phyloP scores from a whole-genome alignment of 2,329 filamentous ascomycete genomes.

The Aquanectria penicillioides region DNA sequence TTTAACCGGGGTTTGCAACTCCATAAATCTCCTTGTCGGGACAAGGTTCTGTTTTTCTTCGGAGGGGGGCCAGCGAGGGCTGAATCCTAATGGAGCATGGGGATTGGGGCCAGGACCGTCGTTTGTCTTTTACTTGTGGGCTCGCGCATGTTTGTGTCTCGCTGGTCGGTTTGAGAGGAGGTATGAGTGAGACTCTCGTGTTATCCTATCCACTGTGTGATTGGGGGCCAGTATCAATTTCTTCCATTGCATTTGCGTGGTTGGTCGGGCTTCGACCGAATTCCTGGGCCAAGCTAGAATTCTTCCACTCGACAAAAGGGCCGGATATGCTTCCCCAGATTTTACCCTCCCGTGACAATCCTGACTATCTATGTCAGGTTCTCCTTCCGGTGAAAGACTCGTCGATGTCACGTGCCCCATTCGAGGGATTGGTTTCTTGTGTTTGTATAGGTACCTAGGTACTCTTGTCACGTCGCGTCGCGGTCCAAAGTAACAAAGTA shows the following conservation, averaged over 20 bases:
- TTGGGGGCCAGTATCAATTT: no score
- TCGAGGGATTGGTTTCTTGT: not conserved
- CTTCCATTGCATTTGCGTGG: not conserved
- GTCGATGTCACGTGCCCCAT: slow-evolving; percentile 13
- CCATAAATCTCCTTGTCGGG: slow-evolving; percentile 24
- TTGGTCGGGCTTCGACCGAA: not conserved
- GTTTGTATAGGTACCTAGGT: no score
- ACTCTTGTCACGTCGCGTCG: not conserved
- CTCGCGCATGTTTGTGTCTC: slow-evolving; percentile 7
- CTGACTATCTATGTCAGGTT: not conserved
- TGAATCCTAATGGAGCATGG: slow-evolving; percentile 45
- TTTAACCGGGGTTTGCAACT: slow-evolving; percentile 42
- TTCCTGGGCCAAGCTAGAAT: not conserved
- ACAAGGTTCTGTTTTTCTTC: slow-evolving; percentile 26
- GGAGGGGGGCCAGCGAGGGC: slow-evolving; percentile 41
- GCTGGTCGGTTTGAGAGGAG: not conserved
- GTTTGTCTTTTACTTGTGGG: not conserved
- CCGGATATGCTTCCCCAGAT: not conserved
- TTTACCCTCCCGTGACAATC: not conserved
- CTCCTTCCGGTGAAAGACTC: slow-evolving; percentile 3
- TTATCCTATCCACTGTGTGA: no score
- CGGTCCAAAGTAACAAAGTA: no score
- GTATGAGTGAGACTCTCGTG: not conserved
- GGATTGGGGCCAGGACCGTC: no score
- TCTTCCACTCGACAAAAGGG: not conserved